Base-by-base conservation (phyloP, 169 alveolate genomes). In the Fabrea salina region DNA sequence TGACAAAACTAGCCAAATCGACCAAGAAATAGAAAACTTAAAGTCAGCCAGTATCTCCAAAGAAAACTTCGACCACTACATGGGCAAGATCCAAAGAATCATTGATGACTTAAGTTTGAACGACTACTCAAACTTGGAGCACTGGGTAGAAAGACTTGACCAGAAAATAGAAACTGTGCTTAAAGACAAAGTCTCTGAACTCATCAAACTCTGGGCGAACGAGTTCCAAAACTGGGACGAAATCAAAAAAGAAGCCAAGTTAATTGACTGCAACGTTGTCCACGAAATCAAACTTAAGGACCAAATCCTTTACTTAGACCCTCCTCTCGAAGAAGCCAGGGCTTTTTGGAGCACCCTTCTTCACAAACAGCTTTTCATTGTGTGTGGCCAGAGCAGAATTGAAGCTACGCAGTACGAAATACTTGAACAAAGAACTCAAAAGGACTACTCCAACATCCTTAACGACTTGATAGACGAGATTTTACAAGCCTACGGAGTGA, bases 91-190 rank as follows among this genome's bases (percentile, higher is more conserved):
- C 51, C 94, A 96, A 80, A 92, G 72, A 56, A 78, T 79, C 54
- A 87, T 87, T 47, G 92, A 86, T 39, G 92, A 93, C 41, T 84
- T 96, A 25, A 86, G 76, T 32, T 85, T 92, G 51, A 90, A 90
- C 71, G 95, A 88, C 72, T 91, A 82, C 57, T 91, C 96, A 41
- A 94, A 94, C 81, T 80, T 94, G 4, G 91, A 89, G 56, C 74
- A 87, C 27, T 96, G 97, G 97, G 95, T 94, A n/a, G 88, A 89
- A 19, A 96, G 91, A 59, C 71, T 94, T 2, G 96, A 94, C 74
- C 40, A 51, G 30, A 86, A 89, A 80, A 87, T 96, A 82, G 96
- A 93, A 82, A 76, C 56, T 13, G 93, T 93, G 30, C 80, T 96
- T 51, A 66, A 88, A 22, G 82, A 82, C 16, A 84, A 94, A 78